Conservation (phyloP, 805 yeast genomes). For the Wickerhamomyces bovis region DNA sequence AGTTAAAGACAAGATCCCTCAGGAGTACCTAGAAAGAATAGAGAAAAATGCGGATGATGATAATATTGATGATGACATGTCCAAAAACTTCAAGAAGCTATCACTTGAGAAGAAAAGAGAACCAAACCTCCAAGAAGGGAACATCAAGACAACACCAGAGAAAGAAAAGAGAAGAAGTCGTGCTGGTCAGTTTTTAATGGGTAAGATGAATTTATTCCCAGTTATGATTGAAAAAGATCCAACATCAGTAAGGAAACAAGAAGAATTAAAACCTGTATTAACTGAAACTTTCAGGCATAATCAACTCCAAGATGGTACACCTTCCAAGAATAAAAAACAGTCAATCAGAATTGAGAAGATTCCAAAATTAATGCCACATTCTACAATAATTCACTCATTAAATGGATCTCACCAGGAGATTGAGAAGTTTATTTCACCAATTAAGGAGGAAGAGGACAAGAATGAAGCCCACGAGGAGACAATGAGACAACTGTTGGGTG, state of each 20-base stretch:
- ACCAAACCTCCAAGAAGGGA: slow-evolving; percentile 1
- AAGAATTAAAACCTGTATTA: slow-evolving; percentile 8
- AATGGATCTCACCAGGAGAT: background rate
- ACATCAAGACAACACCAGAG: slow-evolving; percentile 6
- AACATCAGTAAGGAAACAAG: slow-evolving; percentile 21
- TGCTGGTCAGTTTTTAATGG: slow-evolving; percentile 33
- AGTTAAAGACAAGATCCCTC: slow-evolving; percentile 15
- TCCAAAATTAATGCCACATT: background rate
- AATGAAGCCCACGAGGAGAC: slow-evolving; percentile 8
- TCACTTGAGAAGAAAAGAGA: slow-evolving; percentile 15
- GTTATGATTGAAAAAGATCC: slow-evolving; percentile 30
- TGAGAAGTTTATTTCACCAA: background rate
- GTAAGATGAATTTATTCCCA: slow-evolving; percentile 37
- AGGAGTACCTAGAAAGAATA: slow-evolving; percentile 18
- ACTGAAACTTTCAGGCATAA: slow-evolving; percentile 12
- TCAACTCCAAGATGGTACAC: slow-evolving; percentile 8
- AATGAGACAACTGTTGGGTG: background rate
- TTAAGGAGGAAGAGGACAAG: background rate
- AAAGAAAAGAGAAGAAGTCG: slow-evolving; percentile 22
- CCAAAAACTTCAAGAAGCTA: slow-evolving; percentile 17
- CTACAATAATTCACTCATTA: background rate
- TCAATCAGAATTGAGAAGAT: background rate
- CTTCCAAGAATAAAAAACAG: slow-evolving; percentile 6
- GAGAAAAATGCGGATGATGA: slow-evolving; percentile 5
- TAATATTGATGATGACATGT: slow-evolving; percentile 8